Percentiles rank a stretch among this genome's conserved stretches.
Conservation (phyloP, 495 filamentous ascomycete species). For the Neurospora discreta region DNA sequence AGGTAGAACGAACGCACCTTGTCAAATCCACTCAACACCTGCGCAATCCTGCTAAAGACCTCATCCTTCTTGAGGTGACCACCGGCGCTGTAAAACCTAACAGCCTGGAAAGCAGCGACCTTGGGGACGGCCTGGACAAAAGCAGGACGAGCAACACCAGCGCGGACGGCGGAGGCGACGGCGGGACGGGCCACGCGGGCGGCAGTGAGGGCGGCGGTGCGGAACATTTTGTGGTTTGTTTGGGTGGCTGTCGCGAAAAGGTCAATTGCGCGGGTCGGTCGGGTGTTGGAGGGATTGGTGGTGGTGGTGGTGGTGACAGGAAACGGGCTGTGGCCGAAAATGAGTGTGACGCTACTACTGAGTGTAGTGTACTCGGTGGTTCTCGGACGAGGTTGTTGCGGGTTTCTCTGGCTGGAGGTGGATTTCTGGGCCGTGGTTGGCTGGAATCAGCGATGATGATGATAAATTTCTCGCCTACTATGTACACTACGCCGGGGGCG, state of each 20-base stretch:
- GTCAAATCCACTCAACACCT: constrained; percentile 87
- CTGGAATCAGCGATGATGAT: constrained; percentile 13
- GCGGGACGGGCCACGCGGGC: constrained; percentile 41
- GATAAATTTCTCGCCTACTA: constrained; percentile 34
- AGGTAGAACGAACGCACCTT: constrained; percentile 57
- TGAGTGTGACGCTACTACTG: background rate
- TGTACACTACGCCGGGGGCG: background rate
- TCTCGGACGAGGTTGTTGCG: constrained; percentile 4
- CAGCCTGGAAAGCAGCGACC: constrained; percentile 42
- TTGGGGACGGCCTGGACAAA: constrained; percentile 35
- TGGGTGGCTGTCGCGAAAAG: background rate
- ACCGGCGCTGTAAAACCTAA: constrained; percentile 78
- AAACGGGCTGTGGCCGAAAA: background rate
- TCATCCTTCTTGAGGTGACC: constrained; percentile 67
- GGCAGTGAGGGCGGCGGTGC: constrained; percentile 59
- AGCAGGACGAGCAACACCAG: background rate
- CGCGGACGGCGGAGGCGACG: constrained; percentile 34
- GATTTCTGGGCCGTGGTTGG: constrained; percentile 4
- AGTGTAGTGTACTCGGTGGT: no score
- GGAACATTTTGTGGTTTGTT: constrained; percentile 56
- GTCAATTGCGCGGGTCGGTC: background rate
- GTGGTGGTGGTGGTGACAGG: background rate
- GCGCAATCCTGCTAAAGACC: constrained; percentile 85
- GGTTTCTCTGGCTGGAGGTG: constrained; percentile 3
- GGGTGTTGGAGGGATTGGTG: background rate